These are phyloP conservation scores for Yarrowia osloensis DNA, from an alignment of 805 yeast species.

Conservation along the genomic window DNA sequence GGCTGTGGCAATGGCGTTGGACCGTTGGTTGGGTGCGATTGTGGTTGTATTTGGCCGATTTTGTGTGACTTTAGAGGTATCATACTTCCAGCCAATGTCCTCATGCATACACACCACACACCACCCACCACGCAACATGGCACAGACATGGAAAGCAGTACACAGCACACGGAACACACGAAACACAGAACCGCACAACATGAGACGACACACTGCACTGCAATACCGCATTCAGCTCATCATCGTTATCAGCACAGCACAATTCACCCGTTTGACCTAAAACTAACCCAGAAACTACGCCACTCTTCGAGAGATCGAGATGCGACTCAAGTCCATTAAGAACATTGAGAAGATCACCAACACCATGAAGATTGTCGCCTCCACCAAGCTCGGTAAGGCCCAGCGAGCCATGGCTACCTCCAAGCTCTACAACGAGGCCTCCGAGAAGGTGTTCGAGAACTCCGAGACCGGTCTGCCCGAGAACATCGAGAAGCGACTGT, in stretches of 20 bases:
- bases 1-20: neutral
- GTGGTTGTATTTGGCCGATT: neutral
- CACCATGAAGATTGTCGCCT: conserved; percentile 99
- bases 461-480: conserved; percentile 72
- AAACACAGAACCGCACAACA: neutral
- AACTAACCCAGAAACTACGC: conserved; percentile 75
- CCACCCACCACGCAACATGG: too few relatives aligned
- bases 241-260: neutral
- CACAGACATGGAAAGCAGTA: too few relatives aligned
- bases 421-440: conserved; percentile 79
- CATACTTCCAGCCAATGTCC: neutral
- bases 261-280: neutral
- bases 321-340: conserved; percentile 95
- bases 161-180: neutral
- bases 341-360: conserved; percentile 99
- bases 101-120: neutral
- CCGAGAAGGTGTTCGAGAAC: conserved; percentile 72
- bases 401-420: conserved; percentile 91
- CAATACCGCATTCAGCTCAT: too few relatives aligned
- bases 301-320: conserved; percentile 97
- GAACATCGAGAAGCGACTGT: conserved; percentile 62
- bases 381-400: conserved; percentile 93
- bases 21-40: neutral
- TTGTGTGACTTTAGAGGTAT: neutral
- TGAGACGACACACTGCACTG: neutral